Base-by-base conservation (phyloP, 371 early-diverging fungal genomes). In the Gilbertella persicaria region DNA sequence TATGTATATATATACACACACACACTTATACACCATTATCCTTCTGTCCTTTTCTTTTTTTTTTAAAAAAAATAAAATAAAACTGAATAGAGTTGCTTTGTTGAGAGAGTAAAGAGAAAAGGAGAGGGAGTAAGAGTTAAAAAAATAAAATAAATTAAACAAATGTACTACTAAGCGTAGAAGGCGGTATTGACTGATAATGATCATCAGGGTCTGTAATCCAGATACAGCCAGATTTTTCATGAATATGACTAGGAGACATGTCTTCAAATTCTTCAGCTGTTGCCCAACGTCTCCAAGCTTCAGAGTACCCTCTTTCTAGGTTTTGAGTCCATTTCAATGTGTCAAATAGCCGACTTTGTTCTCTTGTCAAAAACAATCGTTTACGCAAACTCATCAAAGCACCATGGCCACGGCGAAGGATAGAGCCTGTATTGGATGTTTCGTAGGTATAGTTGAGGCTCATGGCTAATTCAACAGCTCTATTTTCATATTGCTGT, bases 261-360 rank as follows among this genome's bases (percentile, higher is more conserved):
- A 64, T 30, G 49, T 80, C 77, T 58, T 75, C 72, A 56, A 83
- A 82, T 53, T 86, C 89, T 57, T 82, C 70, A 0, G 76, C 85
- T n/a, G 62, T 61, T 10, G 76, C 85, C 90, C 90, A 92, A 26
- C 90, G 83, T 29, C 76, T 75, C 92, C 91, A 91, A 17, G 90
- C 90, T 62, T 89, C 88, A 14, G 58, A 39, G 38, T 82, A 78
- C 0, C 88, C 92, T 24, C 73, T 72, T 75, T 95, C 95, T 39
- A 96, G 69, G 60, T 90, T 87, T n/a, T 83, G 73, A 2, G 93
- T 93, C 94, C 93, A 94, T n/a, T 89, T 78, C 39, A 68, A 64
- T 8, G 96, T 94, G 66, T 96, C 94, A 69, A 94, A 96, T 36
- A 96, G 66, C 2, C 89, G 82, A 30, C 84, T 87, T 8, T 59